phyloP scores from a whole-genome alignment of 768 basidiomycete species.

The Kwoniella bestiolae region DNA sequence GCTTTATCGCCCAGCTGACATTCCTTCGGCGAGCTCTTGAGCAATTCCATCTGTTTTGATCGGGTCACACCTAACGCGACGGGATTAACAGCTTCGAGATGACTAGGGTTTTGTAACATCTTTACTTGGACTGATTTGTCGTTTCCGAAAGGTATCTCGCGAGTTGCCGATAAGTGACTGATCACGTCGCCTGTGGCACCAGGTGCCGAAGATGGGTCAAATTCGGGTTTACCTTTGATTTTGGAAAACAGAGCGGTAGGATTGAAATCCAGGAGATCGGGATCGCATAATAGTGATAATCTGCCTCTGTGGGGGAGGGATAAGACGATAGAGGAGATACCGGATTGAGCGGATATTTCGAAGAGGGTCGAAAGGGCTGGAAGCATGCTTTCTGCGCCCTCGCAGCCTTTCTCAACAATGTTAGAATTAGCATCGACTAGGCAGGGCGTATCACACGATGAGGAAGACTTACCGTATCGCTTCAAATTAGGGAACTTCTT shows the following conservation, averaged over 20 bases:
- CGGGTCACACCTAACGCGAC: slow-evolving; percentile 87
- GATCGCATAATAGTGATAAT: slow-evolving; percentile 78
- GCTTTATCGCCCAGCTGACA: slow-evolving; percentile 68
- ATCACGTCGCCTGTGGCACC: slow-evolving; percentile 81
- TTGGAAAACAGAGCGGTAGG: slow-evolving; percentile 80
- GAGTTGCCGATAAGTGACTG: slow-evolving; percentile 76
- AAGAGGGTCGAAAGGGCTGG: slow-evolving; percentile 82
- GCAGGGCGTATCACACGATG: not conserved
- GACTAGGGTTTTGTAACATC: slow-evolving; percentile 63
- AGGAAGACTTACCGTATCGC: slow-evolving; percentile 53
- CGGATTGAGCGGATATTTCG: slow-evolving; percentile 67
- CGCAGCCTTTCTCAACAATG: slow-evolving; percentile 63
- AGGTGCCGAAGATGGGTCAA: slow-evolving; percentile 38
- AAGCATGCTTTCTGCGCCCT: slow-evolving; percentile 93
- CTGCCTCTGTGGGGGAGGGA: slow-evolving; percentile 89
- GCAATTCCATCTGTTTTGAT: slow-evolving; percentile 82
- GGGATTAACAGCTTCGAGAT: slow-evolving; percentile 71
- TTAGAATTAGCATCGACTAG: not conserved
- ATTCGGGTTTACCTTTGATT: slow-evolving; percentile 64
- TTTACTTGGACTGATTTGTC: slow-evolving; percentile 70
- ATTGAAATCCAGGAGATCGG: slow-evolving; percentile 66
- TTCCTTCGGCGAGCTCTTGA: slow-evolving; percentile 65
- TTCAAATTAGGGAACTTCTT: slow-evolving; percentile 77
- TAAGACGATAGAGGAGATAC: slow-evolving; percentile 72
- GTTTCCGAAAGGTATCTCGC: slow-evolving; percentile 62